Percentiles rank a stretch among this genome's conserved stretches.
phyloP scores from a whole-genome alignment of 768 basidiomycete species.

The Cystoderma amianthinum region DNA sequence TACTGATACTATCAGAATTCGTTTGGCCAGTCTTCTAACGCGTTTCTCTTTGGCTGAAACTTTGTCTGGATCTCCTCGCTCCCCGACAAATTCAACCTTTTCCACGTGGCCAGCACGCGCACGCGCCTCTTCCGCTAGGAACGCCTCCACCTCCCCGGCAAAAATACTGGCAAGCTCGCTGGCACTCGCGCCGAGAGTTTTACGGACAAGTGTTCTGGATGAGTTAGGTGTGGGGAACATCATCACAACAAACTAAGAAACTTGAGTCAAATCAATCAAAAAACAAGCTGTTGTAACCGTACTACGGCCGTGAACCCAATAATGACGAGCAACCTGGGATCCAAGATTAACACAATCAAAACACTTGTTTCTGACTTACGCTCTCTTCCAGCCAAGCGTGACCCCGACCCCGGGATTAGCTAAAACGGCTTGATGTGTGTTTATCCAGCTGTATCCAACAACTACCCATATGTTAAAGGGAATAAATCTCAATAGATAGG shows the following conservation, averaged over 20 bases:
- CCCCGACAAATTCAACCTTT: constrained; percentile 15
- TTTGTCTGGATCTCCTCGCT: constrained; percentile 11
- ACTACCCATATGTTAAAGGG: constrained; percentile 12
- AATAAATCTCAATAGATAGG: too few relatives aligned
- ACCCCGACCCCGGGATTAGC: constrained; percentile 28
- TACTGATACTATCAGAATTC: constrained; percentile 27
- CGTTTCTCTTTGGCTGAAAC: constrained; percentile 30
- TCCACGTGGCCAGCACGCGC: constrained; percentile 22
- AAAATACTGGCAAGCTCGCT: constrained; percentile 28
- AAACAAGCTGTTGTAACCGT: too few relatives aligned
- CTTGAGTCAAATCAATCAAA: constrained; percentile 8
- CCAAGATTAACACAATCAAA: not conserved
- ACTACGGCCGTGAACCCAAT: constrained; percentile 38
- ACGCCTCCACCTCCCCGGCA: constrained; percentile 33
- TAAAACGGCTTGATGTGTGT: constrained; percentile 20
- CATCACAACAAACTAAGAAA: constrained; percentile 34
- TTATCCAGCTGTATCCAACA: constrained; percentile 36
- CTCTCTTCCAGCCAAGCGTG: constrained; percentile 32
- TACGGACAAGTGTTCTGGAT: constrained; percentile 31
- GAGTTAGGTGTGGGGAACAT: constrained; percentile 38
- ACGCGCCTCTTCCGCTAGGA: constrained; percentile 34
- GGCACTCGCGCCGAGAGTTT: constrained; percentile 28
- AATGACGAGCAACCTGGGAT: constrained; percentile 32
- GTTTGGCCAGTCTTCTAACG: constrained; percentile 24
- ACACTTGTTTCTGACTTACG: constrained; percentile 16